A percentile compares a stretch with the other conserved stretches of the same genome.
Evolutionary conservation across 495 filamentous ascomycete species (phyloP).

Genomic region (Cercophora samala): DNA sequence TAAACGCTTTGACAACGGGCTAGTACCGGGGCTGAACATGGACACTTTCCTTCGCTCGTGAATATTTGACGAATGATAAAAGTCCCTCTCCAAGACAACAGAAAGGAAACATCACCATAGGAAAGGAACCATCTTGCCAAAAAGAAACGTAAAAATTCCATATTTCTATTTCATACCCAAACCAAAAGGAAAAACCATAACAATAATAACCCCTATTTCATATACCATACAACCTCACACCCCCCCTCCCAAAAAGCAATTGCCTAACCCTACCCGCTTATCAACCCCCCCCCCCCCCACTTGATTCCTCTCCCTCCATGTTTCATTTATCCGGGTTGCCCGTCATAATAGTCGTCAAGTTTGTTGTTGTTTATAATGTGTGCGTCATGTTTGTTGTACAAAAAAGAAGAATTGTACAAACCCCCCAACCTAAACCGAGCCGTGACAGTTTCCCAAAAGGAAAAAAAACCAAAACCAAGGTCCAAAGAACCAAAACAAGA

Average conservation of each 20-base stretch:
- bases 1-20: too few species aligned
- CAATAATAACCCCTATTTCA: background rate
- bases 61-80: too few species aligned
- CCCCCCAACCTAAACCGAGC: too few species aligned
- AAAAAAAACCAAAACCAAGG: background rate
- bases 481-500: slow-evolving; percentile 1
- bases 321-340: background rate
- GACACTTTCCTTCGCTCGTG: too few species aligned
- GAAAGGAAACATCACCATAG: too few species aligned
- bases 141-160: background rate
- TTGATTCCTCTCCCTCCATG: background rate
- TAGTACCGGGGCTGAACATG: too few species aligned
- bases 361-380: background rate
- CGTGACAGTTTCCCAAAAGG: background rate
- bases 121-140: background rate
- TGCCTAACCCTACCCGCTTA: background rate
- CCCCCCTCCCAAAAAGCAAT: background rate
- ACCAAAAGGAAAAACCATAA: background rate
- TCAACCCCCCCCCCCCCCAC: background rate
- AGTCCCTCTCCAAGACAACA: too few species aligned
- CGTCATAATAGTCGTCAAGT: background rate
- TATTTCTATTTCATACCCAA: background rate
- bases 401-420: background rate
- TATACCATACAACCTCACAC: background rate
- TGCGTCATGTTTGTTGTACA: background rate